A percentile compares a stretch with the other conserved stretches of the same genome.
phyloP scores from a whole-genome alignment of 352 stramenopile species.

The Pythium dissotocum region DNA sequence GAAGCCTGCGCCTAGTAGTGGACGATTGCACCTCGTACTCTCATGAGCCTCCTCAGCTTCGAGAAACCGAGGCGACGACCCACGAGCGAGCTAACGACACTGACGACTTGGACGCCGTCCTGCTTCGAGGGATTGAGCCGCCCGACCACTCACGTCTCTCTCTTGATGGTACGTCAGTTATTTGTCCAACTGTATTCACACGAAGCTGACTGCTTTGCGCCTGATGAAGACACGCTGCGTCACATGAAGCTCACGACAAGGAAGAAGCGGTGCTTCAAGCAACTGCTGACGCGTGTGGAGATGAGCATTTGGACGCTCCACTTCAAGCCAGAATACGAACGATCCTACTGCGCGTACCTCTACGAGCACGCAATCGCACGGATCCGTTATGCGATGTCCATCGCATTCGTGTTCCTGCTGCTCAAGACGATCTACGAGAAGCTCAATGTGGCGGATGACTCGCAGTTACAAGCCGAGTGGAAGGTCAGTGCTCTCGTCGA shows the following conservation, averaged over 20 bases:
- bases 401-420: slow-evolving; percentile 35
- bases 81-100: background rate
- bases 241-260: slow-evolving; percentile 34
- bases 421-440: slow-evolving; percentile 34
- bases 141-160: slow-evolving; percentile 35
- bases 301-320: slow-evolving; percentile 45
- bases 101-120: slow-evolving; percentile 24
- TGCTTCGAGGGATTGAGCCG: slow-evolving; percentile 36
- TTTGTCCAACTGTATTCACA: background rate
- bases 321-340: slow-evolving; percentile 39
- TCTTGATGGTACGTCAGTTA: slow-evolving; percentile 6
- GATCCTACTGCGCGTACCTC: slow-evolving; percentile 30
- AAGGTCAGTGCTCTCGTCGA: background rate
- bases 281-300: slow-evolving; percentile 34
- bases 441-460: background rate
- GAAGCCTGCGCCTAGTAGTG: slow-evolving; percentile 7
- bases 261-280: slow-evolving; percentile 39
- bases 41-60: slow-evolving; percentile 5
- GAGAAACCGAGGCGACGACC: background rate
- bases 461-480: slow-evolving; percentile 8
- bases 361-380: slow-evolving; percentile 33
- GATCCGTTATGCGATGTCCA: slow-evolving; percentile 37
- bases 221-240: slow-evolving; percentile 30
- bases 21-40: slow-evolving; percentile 8
- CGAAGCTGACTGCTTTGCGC: background rate